phyloP scores from a whole-genome alignment of 2,329 filamentous ascomycete species.

The Hypoxylon sp. region DNA sequence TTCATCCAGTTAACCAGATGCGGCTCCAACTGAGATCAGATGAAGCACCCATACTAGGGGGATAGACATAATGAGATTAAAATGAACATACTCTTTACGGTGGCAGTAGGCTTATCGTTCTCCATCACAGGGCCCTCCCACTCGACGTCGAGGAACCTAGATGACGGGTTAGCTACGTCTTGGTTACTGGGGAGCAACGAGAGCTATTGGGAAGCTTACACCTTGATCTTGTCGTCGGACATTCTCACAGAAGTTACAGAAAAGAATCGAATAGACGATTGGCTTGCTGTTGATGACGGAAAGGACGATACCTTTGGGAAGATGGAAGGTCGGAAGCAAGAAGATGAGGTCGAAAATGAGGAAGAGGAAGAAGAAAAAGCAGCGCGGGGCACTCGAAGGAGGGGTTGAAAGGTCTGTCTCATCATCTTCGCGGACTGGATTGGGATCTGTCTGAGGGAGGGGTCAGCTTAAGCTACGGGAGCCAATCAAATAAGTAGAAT shows the following conservation, averaged over 20 bases:
- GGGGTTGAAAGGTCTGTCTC: slow-evolving; percentile 47
- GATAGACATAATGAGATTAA: slow-evolving; percentile 13
- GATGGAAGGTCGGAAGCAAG: slow-evolving; percentile 55
- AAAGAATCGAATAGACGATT: slow-evolving; percentile 60
- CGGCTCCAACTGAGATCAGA: background rate
- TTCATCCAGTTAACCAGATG: background rate
- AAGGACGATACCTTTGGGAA: slow-evolving; percentile 57
- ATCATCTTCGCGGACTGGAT: slow-evolving; percentile 44
- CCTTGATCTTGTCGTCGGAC: no score
- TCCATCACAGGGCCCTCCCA: slow-evolving; percentile 82
- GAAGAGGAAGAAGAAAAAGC: slow-evolving; percentile 48
- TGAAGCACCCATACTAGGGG: slow-evolving; percentile 14
- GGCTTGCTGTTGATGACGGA: slow-evolving; percentile 48
- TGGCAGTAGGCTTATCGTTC: slow-evolving; percentile 68
- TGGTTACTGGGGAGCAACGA: no score
- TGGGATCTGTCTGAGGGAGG: slow-evolving; percentile 40
- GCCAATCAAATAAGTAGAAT: slow-evolving; percentile 33
- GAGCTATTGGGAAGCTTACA: no score
- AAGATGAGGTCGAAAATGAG: slow-evolving; percentile 54
- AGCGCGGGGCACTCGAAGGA: slow-evolving; percentile 48
- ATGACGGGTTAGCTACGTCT: no score
- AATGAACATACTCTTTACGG: slow-evolving; percentile 71
- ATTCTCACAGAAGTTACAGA: no score
- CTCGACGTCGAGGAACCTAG: slow-evolving; percentile 76
- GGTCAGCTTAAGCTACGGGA: slow-evolving; percentile 44